These are phyloP conservation scores for Eucalyptus cloeziana DNA, from an alignment of 345 rosid species.

Conservation along the genomic window DNA sequence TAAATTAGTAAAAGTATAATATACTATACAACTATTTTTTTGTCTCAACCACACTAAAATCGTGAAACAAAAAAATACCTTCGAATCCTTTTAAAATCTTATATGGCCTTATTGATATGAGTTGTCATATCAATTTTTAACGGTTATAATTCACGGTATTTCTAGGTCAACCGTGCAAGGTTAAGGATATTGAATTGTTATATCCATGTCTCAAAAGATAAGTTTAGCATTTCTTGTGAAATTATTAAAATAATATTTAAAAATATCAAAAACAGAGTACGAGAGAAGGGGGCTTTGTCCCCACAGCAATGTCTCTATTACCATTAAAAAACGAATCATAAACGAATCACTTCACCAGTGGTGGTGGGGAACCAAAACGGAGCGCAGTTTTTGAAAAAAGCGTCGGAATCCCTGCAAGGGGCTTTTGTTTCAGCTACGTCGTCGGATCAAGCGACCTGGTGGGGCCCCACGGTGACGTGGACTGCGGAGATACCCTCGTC, in stretches of 20 bases:
- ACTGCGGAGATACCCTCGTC: background rate
- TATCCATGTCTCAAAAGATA: accelerated
- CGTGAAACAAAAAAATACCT: background rate
- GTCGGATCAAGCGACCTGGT: background rate
- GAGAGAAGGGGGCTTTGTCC: background rate
- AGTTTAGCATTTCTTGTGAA: background rate
- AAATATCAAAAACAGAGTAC: background rate
- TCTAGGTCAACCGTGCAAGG: accelerated
- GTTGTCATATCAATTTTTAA: background rate
- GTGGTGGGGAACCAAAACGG: background rate
- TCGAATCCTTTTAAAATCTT: background rate
- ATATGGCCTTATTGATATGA: background rate
- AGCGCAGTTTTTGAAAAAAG: background rate
- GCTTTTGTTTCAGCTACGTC: background rate
- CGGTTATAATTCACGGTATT: background rate
- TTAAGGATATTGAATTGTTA: background rate
- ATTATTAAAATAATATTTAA: background rate
- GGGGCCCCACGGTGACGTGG: background rate
- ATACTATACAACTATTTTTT: too few species aligned
- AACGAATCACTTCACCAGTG: background rate
- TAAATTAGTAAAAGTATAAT: too few species aligned
- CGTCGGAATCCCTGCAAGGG: background rate
- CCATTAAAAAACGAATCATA: background rate
- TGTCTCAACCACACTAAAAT: background rate
- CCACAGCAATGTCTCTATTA: background rate